Evolutionary conservation across 768 basidiomycete genomes (phyloP), one percentile per base, ranked within the genome.

Genomic region (Podaxis rugospora): DNA sequence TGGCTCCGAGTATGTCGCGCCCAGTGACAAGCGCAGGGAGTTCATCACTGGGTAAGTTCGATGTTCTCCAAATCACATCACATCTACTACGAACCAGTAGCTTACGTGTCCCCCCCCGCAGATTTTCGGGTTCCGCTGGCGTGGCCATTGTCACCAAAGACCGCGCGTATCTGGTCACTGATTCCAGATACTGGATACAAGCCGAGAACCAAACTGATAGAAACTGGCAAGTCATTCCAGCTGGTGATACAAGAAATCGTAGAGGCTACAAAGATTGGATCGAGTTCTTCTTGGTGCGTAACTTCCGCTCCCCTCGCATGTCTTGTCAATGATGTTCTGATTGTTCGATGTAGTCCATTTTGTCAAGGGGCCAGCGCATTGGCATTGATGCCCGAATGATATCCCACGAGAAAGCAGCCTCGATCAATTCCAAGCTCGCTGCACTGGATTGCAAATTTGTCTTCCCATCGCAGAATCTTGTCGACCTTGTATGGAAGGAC

Each of bases 371-470:
- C 46, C 70, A 80, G 27, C 78, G 83, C 66, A 84, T 95, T 52
- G 94, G 93, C 11, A 81, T 95, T 57, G 94, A 96, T 71, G 89
- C 92, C 2, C 85, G 90, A 14, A 88, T 93, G 84, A 74, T 95
- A 57, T 83, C 91, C 0, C 84, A 90, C 67, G 84, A 88, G 67
- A 86, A 86, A 61, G 89, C 88, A 13, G 77, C 80, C 9, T 73
- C 78, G 47, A 75, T 94, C 57, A 85, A 83, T 62, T 67, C 78
- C 47, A 84, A 83, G 64, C 78, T 93, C 6, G 72, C 71, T 18
- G 44, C 75, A 46, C 79, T 80, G 55, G 77, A 76, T 55, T 85
- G 88, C 16, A 89, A 88, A 71, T 78, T 95, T 62, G 79, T 88
- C 18, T 94, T 88, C 66, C 92, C 92, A 0, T 83, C 89, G 9